These are phyloP conservation scores for Ascobolus immersus DNA, from an alignment of 495 filamentous ascomycete species.

Conservation along the genomic window DNA sequence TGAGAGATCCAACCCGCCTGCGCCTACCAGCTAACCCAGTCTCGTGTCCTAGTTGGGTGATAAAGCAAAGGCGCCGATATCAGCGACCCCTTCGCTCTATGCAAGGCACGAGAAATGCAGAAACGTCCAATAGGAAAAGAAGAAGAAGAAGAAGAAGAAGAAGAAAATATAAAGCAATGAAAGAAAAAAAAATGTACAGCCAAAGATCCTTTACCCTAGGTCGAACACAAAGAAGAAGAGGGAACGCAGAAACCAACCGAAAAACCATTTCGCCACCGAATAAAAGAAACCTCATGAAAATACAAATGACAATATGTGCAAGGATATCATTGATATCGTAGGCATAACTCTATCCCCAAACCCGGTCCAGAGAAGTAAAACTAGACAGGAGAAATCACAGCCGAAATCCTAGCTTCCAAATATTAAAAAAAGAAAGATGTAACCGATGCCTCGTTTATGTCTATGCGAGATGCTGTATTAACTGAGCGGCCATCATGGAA, in stretches of 20 bases:
- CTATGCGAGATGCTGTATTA: slow-evolving; percentile 17
- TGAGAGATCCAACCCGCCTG: no score
- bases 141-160: slow-evolving; percentile 10
- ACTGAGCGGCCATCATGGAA: slow-evolving; percentile 19
- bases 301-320: slow-evolving; percentile 22
- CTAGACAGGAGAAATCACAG: slow-evolving; percentile 3
- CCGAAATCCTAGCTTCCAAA: no score
- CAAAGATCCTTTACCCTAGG: slow-evolving; percentile 8
- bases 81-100: no score
- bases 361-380: slow-evolving; percentile 1
- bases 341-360: slow-evolving; percentile 12
- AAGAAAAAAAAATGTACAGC: slow-evolving; percentile 13
- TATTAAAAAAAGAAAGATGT: slow-evolving; percentile 11
- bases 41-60: no score
- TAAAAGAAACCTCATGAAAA: slow-evolving; percentile 19
- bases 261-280: no score
- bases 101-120: slow-evolving; percentile 8
- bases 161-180: slow-evolving; percentile 8
- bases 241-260: no score
- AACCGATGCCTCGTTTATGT: slow-evolving; percentile 11
- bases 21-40: no score
- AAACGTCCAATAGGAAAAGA: slow-evolving; percentile 12
- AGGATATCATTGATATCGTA: slow-evolving; percentile 19
- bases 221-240: no score
- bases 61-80: no score